Base-by-base conservation (phyloP, 768 basidiomycete genomes). In the Lyophyllum semitale region DNA sequence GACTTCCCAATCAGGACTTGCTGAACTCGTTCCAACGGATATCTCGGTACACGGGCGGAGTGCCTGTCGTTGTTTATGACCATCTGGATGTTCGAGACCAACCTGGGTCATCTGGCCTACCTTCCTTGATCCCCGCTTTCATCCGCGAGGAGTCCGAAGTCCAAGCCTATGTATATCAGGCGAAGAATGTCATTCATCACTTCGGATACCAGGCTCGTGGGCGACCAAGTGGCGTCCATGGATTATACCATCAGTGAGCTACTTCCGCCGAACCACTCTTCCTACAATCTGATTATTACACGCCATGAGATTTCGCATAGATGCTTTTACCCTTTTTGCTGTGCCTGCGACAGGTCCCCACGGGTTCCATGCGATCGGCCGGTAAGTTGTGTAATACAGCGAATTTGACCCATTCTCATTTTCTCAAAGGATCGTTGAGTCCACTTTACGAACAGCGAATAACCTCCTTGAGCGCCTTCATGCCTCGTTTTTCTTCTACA, bases 401-500 rank as follows among this genome's bases (percentile, higher is more conserved):
- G 22, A 37, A 32, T 27, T n/a, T 63, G 20, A 38, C 26, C 55
- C 43, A 52, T 47, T 41, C 54, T 63, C 29, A 35, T 48, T 25
- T 48, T 33, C 26, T 26, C 30, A 23, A 55, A 95, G 94, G 41
- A 80, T 88, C 42, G 66, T 95, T 33, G 97, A 99, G 73, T 94
- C 93, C 1, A 86, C 90, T 13, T 78, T 97, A 29, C 84, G 95
- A 54, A 91, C 95, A 13, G 84, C 87, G 67, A 98, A 97, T 71
- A 99, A 99, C 66, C 81, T 98, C 6, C 80, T 98, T 18, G 97
- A 99, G 67, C 86, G 97, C 15, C 84, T 98, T 20, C 97, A 99
- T 68, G 95, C 95, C 1, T 98, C 96, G 0, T 95, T 96, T 73
- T 98, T 98, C 77, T 95, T 98, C 75, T 98, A 95, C 73, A 77